These are phyloP conservation scores for Podospora pseudopauciseta DNA, from an alignment of 495 filamentous ascomycete species.

Conservation along the genomic window DNA sequence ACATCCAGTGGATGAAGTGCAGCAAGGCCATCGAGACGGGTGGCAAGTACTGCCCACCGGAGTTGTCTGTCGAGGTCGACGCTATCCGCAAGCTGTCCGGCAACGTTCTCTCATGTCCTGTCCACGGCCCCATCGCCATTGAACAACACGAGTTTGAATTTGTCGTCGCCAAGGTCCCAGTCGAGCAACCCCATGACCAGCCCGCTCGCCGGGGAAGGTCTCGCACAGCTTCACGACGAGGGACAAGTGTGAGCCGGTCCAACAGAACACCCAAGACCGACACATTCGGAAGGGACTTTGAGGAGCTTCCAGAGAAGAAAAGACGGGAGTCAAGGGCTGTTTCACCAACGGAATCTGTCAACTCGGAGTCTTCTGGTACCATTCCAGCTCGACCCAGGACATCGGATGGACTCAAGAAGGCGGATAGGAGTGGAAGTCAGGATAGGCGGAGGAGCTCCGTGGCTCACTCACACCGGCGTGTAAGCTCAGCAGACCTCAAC, in stretches of 20 bases:
- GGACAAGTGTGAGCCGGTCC: not conserved
- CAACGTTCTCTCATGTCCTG: constrained; percentile 28
- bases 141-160: constrained; percentile 26
- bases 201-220: not conserved
- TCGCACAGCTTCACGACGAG: not conserved
- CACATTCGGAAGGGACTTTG: not conserved
- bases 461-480: constrained; percentile 9
- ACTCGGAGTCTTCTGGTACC: constrained; percentile 13
- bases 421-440: not conserved
- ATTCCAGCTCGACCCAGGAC: not conserved
- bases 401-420: constrained; percentile 3
- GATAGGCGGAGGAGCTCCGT: constrained; percentile 7
- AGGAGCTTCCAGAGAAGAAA: constrained; percentile 1
- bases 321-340: constrained; percentile 1
- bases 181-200: not conserved
- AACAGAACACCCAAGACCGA: constrained; percentile 6
- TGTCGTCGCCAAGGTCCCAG: not conserved
- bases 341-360: not conserved
- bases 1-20: constrained; percentile 36
- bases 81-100: constrained; percentile 26
- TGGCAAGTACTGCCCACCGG: constrained; percentile 25
- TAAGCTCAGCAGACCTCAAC: constrained; percentile 14
- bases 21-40: constrained; percentile 22
- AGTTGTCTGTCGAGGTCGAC: constrained; percentile 22
- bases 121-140: constrained; percentile 30